Conservation (phyloP, 345 rosid genomes). For the Jatropha curcas region DNA sequence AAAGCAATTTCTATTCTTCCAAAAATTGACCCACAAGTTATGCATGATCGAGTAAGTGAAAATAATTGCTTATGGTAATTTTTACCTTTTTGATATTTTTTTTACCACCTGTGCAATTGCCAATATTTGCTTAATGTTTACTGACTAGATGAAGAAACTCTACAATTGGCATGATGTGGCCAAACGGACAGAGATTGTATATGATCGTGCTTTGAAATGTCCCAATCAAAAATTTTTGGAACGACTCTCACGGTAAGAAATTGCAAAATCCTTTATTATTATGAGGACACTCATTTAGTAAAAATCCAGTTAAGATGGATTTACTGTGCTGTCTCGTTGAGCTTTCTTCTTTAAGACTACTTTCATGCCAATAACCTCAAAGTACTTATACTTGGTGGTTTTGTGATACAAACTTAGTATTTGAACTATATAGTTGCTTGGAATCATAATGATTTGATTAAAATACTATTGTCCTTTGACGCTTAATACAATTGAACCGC, state of each 20-base stretch:
- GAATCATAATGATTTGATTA: not conserved
- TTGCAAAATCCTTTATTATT: not conserved
- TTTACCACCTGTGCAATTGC: not conserved
- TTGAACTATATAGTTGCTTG: not conserved
- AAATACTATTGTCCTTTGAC: not conserved
- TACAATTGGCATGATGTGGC: constrained; percentile 98
- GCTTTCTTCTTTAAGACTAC: not conserved
- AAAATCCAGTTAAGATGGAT: not conserved
- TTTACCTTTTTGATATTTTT: not conserved
- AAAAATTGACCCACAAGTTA: constrained; percentile 71
- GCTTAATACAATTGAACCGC: not conserved
- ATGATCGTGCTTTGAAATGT: constrained; percentile 70
- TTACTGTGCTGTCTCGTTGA: not conserved
- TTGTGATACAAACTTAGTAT: not conserved
- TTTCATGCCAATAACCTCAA: not conserved
- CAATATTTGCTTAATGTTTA: not conserved
- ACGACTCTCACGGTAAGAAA: constrained; percentile 60
- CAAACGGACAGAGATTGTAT: constrained; percentile 87
- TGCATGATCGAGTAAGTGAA: constrained; percentile 85
- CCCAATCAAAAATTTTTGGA: constrained; percentile 60
- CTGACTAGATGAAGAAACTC: constrained; percentile 69
- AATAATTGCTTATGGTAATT: constrained; percentile 18
- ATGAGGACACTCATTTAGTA: not conserved
- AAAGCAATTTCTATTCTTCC: constrained; percentile 87
- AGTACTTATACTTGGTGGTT: not conserved